Base-by-base conservation (phyloP, 192 early-diverging fungal species). In the Coemansia sp. region DNA sequence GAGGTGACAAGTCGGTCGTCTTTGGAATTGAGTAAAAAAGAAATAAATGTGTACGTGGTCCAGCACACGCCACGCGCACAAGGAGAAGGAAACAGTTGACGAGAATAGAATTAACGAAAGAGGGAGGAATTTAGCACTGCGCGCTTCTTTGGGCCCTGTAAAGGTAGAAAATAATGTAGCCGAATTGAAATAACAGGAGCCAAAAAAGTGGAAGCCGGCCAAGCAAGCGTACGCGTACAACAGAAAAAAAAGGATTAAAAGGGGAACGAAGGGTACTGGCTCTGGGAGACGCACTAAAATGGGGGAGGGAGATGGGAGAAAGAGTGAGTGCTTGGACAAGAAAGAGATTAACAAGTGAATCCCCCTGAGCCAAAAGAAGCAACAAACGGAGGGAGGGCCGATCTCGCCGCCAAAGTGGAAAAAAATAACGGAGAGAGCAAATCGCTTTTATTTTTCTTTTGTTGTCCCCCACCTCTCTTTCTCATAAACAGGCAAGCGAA, bases 191-290 rank as follows among this genome's bases (percentile, higher is more conserved):
- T 11, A 50, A 24, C 21, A 4, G 42, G 18, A 42, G 40, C 40
- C 11, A 12, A 24, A 26, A n/a, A 50, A 29, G 15, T 22, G 7
- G 24, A 26, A 22, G 26, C 26, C 29, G 7, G 7, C 3, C 29
- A 7, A 50, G 46, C 46, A 12, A 50, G 46, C 46, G 46, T 50
- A 50, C 46, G 46, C 46, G 46, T 50, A 50, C 46, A 50, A 50
- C 12, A 24, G 27, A 29, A 29, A 19, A 27, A 50, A 40, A 15
- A 15, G 2, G 38, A n/a, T n/a, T n/a, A n/a, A n/a, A n/a, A 40
- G 46, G 46, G 46, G 5, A 27, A 29, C n/a, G n/a, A n/a, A n/a
- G n/a, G n/a, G n/a, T n/a, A n/a, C n/a, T n/a, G n/a, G n/a, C n/a
- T n/a, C n/a, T n/a, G n/a, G n/a, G n/a, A n/a, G n/a, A n/a, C n/a